phyloP scores from a whole-genome alignment of 148 eudicot genomes.

The Amaranthus hypochondriacus region DNA sequence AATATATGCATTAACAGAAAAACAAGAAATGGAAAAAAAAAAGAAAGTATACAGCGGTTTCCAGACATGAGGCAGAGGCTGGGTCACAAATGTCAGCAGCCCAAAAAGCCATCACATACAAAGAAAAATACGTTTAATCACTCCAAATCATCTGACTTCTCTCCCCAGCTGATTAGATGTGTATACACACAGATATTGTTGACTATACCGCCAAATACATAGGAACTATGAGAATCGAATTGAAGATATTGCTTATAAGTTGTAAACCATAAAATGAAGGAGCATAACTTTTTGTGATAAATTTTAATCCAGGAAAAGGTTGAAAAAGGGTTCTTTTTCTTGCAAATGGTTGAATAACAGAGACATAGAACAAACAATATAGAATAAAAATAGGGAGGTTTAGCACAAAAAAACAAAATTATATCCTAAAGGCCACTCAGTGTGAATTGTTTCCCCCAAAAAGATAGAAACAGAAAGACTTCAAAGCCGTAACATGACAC shows the following conservation, averaged over 20 bases:
- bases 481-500: conserved; percentile 25
- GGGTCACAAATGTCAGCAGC: not conserved
- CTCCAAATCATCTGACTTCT: not conserved
- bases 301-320: too few relatives aligned
- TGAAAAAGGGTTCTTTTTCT: not conserved
- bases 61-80: not conserved
- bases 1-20: not conserved
- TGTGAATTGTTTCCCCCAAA: not conserved
- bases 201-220: not conserved
- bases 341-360: not conserved
- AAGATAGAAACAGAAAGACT: not conserved
- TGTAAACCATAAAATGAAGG: not conserved
- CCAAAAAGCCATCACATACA: not conserved
- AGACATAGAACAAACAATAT: not conserved
- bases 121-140: not conserved
- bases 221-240: not conserved
- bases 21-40: not conserved
- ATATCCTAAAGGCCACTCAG: not conserved
- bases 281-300: too few relatives aligned
- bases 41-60: not conserved
- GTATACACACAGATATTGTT: not conserved
- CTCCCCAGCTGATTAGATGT: not conserved
- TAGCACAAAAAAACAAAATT: not conserved
- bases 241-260: too few relatives aligned
- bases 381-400: not conserved